A percentile compares a stretch with the other conserved stretches of the same genome.
Conservation (phyloP, 345 rosid genomes). For the Triadica sebifera region DNA sequence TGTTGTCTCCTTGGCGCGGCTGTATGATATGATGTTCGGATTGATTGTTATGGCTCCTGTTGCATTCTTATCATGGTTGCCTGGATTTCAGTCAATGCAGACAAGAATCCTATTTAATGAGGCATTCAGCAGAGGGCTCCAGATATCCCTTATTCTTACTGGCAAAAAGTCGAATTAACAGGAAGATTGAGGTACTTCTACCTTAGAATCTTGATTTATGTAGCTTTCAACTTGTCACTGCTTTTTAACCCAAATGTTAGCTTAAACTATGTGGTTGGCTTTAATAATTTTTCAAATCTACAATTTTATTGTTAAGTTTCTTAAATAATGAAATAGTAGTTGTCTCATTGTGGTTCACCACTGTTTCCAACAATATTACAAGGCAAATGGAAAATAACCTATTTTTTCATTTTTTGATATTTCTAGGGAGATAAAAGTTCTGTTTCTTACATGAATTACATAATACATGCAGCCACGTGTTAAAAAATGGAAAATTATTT, state of each 20-base stretch:
- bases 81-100: constrained; percentile 87
- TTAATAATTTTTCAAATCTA: background rate
- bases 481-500: background rate
- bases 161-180: constrained; percentile 60
- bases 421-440: background rate
- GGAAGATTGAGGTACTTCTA: constrained; percentile 26
- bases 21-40: constrained; percentile 80
- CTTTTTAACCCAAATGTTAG: background rate
- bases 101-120: constrained; percentile 83
- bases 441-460: background rate
- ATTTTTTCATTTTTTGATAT: background rate
- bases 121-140: constrained; percentile 90
- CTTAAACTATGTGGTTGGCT: background rate
- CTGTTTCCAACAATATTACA: background rate
- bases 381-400: background rate
- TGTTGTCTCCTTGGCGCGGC: constrained; percentile 73
- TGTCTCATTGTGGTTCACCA: background rate
- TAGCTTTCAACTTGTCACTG: background rate
- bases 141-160: constrained; percentile 67
- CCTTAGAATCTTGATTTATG: background rate
- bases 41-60: constrained; percentile 69
- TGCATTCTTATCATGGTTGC: constrained; percentile 85
- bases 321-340: background rate
- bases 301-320: background rate
- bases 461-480: background rate